These are phyloP conservation scores for Monosiga brevicollis DNA, from an alignment of 78 protist genomes.

Conservation along the genomic window DNA sequence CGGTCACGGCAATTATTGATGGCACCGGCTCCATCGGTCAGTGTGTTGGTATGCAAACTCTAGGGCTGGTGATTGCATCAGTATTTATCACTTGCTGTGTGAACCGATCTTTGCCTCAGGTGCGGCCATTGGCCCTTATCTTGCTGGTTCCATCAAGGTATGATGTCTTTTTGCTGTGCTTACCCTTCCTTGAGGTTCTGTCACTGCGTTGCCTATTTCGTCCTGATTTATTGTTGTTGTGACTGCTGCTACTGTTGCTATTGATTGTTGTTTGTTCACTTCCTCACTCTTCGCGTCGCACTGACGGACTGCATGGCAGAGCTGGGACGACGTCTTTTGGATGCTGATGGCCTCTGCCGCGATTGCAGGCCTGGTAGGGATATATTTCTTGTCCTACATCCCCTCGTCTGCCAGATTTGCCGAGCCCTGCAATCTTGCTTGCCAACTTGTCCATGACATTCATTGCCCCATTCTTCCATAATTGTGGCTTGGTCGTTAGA, in stretches of 20 bases:
- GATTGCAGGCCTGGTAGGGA: background rate
- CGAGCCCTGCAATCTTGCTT: no score
- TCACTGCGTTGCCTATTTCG: background rate
- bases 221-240: background rate
- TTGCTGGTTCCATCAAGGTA: background rate
- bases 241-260: no score
- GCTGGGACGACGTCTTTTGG: background rate
- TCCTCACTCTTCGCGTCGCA: no score
- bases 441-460: no score
- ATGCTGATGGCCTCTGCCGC: background rate
- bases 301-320: no score
- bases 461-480: no score
- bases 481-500: no score
- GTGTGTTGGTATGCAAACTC: background rate
- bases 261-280: no score
- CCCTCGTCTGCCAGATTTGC: no score
- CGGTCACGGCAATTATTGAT: conserved; percentile 3
- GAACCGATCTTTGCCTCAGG: background rate
- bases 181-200: background rate
- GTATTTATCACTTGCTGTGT: background rate
- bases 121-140: background rate
- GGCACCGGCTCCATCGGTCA: background rate
- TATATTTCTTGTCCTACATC: no score
- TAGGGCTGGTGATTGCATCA: background rate
- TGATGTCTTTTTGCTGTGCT: background rate